These are phyloP conservation scores for Fagus crenata DNA, from an alignment of 306 rosid species.

Conservation along the genomic window DNA sequence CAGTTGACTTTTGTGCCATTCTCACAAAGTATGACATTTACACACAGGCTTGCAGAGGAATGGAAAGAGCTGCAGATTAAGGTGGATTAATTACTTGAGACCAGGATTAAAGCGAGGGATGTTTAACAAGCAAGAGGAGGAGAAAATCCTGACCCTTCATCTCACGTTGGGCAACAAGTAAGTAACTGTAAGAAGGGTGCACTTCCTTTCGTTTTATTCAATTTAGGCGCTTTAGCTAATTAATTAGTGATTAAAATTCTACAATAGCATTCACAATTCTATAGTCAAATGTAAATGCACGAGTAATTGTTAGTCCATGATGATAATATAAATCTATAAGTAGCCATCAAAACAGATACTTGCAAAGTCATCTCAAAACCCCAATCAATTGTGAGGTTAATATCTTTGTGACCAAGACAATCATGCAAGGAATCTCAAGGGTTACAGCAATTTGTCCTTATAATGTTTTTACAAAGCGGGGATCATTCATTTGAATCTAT, in stretches of 20 bases:
- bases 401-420: slow-evolving; percentile 4
- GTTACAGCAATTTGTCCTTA: too few species aligned
- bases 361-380: background rate
- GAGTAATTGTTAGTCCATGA: slow-evolving; percentile 3
- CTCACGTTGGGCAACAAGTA: slow-evolving; percentile 84
- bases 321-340: slow-evolving; percentile 14
- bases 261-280: background rate
- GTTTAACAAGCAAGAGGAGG: slow-evolving; percentile 76
- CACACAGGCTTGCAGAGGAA: slow-evolving; percentile 67
- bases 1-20: slow-evolving; percentile 3
- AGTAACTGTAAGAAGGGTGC: slow-evolving; percentile 20
- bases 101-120: slow-evolving; percentile 86
- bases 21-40: background rate
- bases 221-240: background rate
- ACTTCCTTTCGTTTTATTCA: slow-evolving; percentile 6
- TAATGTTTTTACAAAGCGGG: too few species aligned
- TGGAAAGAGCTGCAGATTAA: slow-evolving; percentile 89
- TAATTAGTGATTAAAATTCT: background rate
- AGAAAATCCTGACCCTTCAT: slow-evolving; percentile 72
- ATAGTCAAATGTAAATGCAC: slow-evolving; percentile 9
- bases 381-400: too few species aligned
- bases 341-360: slow-evolving; percentile 3
- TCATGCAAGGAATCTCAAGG: slow-evolving; percentile 8
- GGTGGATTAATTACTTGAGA: slow-evolving; percentile 90
- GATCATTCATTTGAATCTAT: too few species aligned